Evolutionary conservation across 495 filamentous ascomycete genomes (phyloP), one percentile per base, ranked within the genome.

Genomic region (Parmelia sp.): DNA sequence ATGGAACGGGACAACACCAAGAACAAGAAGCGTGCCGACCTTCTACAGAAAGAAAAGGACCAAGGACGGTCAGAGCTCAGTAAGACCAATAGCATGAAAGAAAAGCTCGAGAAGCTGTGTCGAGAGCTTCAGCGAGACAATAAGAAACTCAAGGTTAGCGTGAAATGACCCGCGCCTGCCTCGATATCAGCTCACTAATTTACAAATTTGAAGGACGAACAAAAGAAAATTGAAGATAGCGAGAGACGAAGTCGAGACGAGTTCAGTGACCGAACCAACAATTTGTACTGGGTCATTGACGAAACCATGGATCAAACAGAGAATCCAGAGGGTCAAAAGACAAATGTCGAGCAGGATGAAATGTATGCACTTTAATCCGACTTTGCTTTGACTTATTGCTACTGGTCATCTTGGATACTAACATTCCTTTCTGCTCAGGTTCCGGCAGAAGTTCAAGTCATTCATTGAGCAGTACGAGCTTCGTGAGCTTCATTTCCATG

Each of bases 31-130:
- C 87, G 91, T 12, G 90, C 88, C 21, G 94, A 98, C 75, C 89
- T 91, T 70, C 74, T 97, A 63, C 94, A 98, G 76, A 97, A 97
- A 74, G 94, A 98, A 67, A 95, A 95, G 73, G 94, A 98, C 74
- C 86, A 89, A 66, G 84, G 86, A 25, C 86, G 90, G 66, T 88
- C 87, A 44, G 94, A 98, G 74, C 80, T 96, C 60, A 92, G 83
- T 74, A 95, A 94, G 74, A 92, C 90, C 27, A 84, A 88, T 12
- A 86, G 85, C 15, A 85, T 96, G 71, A 96, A 92, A 73, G 90
- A 96, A 66, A 97, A 97, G 75, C 78, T 97, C 45, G 95, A 97
- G 73, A 97, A 96, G 71, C 79, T 97, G 47, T 96, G 91, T 68
- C 80, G 94, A 39, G 93, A 97, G 70, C 78, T 97, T 40, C 91